Conservation (phyloP, 2,329 filamentous ascomycete species). For the Colletotrichum trifolii region DNA sequence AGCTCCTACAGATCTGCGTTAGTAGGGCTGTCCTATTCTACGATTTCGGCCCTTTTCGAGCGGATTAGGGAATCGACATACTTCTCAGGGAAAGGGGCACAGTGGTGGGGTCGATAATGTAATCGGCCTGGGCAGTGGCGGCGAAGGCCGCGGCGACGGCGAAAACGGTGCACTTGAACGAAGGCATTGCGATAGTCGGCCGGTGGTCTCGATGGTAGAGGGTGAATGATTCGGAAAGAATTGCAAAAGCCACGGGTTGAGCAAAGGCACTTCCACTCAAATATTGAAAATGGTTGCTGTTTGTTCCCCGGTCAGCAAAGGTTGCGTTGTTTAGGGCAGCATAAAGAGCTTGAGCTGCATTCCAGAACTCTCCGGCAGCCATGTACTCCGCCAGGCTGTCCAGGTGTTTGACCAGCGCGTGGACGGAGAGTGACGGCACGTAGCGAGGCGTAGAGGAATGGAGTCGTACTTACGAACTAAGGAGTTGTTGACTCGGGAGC, state of each 20-base stretch:
- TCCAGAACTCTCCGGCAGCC: constrained; percentile 30
- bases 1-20: constrained; percentile 50
- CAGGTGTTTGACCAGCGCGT: constrained; percentile 14
- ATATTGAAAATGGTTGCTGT: constrained; percentile 16
- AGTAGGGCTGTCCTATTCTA: constrained; percentile 34
- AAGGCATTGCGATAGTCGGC: constrained; percentile 59
- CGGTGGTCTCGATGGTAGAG: constrained; percentile 2
- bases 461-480: constrained; percentile 25
- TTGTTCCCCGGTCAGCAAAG: constrained; percentile 35
- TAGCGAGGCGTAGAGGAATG: constrained; percentile 22
- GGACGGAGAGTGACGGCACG: not conserved
- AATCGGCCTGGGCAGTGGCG: constrained; percentile 65
- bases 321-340: constrained; percentile 8
- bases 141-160: constrained; percentile 65
- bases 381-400: constrained; percentile 7
- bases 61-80: constrained; percentile 49
- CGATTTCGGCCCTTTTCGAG: not conserved
- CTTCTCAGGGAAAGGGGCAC: constrained; percentile 65
- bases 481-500: constrained; percentile 3
- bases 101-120: constrained; percentile 69
- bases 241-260: constrained; percentile 4
- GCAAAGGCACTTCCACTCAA: not conserved
- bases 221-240: not conserved
- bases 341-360: constrained; percentile 15
- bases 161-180: constrained; percentile 63